These are phyloP conservation scores for Coelastrella sp. DNA, from an alignment of 139 green algal genomes.

Conservation along the genomic window DNA sequence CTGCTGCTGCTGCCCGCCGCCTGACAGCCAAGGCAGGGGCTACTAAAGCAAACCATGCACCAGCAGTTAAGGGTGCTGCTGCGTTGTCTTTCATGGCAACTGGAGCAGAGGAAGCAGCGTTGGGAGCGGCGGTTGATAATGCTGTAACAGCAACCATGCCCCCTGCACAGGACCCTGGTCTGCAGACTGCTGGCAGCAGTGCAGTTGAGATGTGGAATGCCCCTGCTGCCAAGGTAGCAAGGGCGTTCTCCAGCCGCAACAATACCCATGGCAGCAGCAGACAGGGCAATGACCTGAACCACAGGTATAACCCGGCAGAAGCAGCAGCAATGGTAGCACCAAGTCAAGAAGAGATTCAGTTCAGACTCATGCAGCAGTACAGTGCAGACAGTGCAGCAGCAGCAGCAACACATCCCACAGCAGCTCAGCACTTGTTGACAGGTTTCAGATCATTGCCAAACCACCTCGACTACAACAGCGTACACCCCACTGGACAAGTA, in stretches of 20 bases:
- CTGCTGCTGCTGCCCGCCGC: too few relatives aligned
- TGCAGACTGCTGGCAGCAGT: conserved; percentile 1
- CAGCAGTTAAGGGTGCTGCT: neutral
- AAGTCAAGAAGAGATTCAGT: neutral
- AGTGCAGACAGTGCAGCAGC: neutral
- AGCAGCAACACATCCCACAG: neutral
- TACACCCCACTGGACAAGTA: too few relatives aligned
- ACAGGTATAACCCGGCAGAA: neutral
- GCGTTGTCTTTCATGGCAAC: neutral
- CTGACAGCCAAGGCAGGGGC: conserved; percentile 2
- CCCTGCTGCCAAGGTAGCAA: neutral
- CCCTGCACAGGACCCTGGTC: too few relatives aligned
- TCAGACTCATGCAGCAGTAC: neutral
- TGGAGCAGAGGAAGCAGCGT: neutral
- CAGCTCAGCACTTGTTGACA: neutral
- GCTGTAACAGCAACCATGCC: neutral
- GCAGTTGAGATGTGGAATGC: neutral
- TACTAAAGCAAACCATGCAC: too few relatives aligned
- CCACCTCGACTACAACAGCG: neutral
- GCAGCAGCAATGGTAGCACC: conserved; percentile 10
- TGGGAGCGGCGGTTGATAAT: neutral
- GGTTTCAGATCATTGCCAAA: neutral
- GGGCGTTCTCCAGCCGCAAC: neutral
- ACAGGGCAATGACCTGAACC: neutral
- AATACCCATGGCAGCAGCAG: neutral